These are phyloP conservation scores for Grosmannia penicillata DNA, from an alignment of 2,329 filamentous ascomycete genomes.

Conservation along the genomic window DNA sequence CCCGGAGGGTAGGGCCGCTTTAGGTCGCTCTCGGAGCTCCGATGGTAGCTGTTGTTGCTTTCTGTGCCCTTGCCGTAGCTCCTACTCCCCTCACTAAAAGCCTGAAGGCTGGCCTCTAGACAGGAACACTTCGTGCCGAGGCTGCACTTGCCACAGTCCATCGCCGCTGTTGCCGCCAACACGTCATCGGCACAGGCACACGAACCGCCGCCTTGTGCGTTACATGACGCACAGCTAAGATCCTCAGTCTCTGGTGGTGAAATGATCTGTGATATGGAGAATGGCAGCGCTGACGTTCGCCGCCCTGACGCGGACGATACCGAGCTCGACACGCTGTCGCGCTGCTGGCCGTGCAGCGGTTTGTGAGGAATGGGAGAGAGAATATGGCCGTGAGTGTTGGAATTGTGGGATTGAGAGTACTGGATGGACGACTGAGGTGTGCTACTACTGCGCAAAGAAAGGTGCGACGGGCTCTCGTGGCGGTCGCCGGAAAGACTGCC, in stretches of 20 bases:
- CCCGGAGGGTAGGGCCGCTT: slow-evolving; percentile 29
- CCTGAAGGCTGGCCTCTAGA: slow-evolving; percentile 30
- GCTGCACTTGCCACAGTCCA: slow-evolving; percentile 53
- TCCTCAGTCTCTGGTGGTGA: slow-evolving; percentile 32
- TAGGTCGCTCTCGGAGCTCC: slow-evolving; percentile 18
- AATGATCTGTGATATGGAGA: slow-evolving; percentile 43
- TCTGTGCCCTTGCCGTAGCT: too few relatives aligned
- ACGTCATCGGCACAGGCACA: slow-evolving; percentile 48
- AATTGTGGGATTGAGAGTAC: too few relatives aligned
- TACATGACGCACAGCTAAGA: slow-evolving; percentile 41
- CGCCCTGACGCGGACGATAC: slow-evolving; percentile 15
- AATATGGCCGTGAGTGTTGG: slow-evolving; percentile 5
- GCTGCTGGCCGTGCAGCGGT: slow-evolving; percentile 4
- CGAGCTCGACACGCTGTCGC: slow-evolving; percentile 13
- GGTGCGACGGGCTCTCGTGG: neutral
- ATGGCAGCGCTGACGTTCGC: slow-evolving; percentile 22
- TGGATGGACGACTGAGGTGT: neutral
- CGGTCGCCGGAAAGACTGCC: too few relatives aligned
- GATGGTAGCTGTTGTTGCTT: slow-evolving; percentile 11
- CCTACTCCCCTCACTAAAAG: slow-evolving; percentile 9
- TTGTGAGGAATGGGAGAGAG: slow-evolving; percentile 6
- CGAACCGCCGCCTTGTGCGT: slow-evolving; percentile 29
- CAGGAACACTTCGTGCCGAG: slow-evolving; percentile 48
- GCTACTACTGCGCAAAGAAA: neutral
- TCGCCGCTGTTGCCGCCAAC: slow-evolving; percentile 32